phyloP scores from a whole-genome alignment of 352 stramenopile genomes.

The Phytopythium litorale region DNA sequence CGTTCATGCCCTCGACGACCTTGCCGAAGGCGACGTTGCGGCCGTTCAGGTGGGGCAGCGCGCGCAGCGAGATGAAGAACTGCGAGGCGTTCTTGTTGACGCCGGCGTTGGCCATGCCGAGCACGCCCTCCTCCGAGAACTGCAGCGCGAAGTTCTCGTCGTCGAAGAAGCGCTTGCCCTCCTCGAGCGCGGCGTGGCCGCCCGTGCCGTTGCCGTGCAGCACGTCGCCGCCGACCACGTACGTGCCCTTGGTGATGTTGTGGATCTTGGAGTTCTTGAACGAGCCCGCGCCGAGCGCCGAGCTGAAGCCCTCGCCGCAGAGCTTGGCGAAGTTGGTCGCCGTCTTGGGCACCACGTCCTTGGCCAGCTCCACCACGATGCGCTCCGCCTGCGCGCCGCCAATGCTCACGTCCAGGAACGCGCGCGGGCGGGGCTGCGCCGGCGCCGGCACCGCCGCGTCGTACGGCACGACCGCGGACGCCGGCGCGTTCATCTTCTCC shows the following conservation, averaged over 20 bases:
- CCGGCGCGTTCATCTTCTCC: constrained; percentile 78
- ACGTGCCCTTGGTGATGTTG: constrained; percentile 82
- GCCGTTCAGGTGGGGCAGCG: constrained; percentile 81
- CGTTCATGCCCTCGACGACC: constrained; percentile 75
- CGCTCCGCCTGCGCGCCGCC: constrained; percentile 68
- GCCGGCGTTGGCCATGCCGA: constrained; percentile 98
- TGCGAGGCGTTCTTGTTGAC: constrained; percentile 98
- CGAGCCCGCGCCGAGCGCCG: constrained; percentile 54
- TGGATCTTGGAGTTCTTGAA: constrained; percentile 85
- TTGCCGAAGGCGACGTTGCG: constrained; percentile 88
- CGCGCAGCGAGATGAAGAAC: constrained; percentile 98
- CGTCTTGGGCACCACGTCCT: constrained; percentile 78
- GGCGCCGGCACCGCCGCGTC: constrained; percentile 62
- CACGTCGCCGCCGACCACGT: constrained; percentile 73
- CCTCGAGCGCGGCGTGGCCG: constrained; percentile 65
- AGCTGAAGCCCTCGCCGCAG: constrained; percentile 66
- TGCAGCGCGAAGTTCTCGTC: constrained; percentile 87
- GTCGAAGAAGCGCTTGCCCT: constrained; percentile 72
- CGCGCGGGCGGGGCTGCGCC: constrained; percentile 49
- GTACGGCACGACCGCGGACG: constrained; percentile 50
- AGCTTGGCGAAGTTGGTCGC: constrained; percentile 76
- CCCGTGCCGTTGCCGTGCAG: constrained; percentile 70
- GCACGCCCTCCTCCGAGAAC: constrained; percentile 78
- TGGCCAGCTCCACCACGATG: constrained; percentile 78
- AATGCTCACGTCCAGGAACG: constrained; percentile 83